Percentiles rank a stretch among this genome's conserved stretches.
Conservation (phyloP, 108 stramenopile genomes). For the Nitzschia inconspicua region DNA sequence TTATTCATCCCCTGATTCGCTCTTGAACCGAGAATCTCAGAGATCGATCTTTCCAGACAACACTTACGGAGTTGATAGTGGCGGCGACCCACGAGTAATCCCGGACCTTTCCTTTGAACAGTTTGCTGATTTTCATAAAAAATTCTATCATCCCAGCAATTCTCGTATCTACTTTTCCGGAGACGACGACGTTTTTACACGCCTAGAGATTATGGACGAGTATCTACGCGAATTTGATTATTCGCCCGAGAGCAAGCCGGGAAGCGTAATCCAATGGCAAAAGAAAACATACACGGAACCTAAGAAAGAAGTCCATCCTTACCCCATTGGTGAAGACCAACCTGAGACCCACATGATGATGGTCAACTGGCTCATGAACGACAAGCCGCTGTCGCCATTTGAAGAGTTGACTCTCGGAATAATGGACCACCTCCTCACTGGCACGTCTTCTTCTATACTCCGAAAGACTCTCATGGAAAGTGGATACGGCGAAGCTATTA, state of each 20-base stretch:
- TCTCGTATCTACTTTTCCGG: conserved; percentile 93
- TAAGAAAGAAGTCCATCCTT: conserved; percentile 40
- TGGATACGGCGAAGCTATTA: conserved; percentile 86
- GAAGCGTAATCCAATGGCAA: conserved; percentile 66
- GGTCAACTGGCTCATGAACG: conserved; percentile 95
- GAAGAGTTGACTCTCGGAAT: conserved; percentile 86
- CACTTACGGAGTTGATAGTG: conserved; percentile 93
- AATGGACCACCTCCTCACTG: conserved; percentile 91
- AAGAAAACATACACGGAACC: conserved; percentile 65
- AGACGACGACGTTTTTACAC: conserved; percentile 87
- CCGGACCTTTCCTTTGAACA: conserved; percentile 93
- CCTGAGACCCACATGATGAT: conserved; percentile 83
- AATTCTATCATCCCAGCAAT: conserved; percentile 96
- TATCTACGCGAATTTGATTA: conserved; percentile 83
- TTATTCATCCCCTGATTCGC: conserved; percentile 90
- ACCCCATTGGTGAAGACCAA: conserved; percentile 71
- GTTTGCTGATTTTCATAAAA: conserved; percentile 89
- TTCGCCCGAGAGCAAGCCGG: conserved; percentile 67
- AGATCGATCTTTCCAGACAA: conserved; percentile 93
- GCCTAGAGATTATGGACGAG: conserved; percentile 92
- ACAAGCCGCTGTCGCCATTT: conserved; percentile 66
- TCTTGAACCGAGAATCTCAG: conserved; percentile 85
- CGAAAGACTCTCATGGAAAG: conserved; percentile 90
- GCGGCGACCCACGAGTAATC: conserved; percentile 95
- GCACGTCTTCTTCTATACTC: conserved; percentile 88